phyloP scores from a whole-genome alignment of 345 rosid genomes.

The Mercurialis annua region DNA sequence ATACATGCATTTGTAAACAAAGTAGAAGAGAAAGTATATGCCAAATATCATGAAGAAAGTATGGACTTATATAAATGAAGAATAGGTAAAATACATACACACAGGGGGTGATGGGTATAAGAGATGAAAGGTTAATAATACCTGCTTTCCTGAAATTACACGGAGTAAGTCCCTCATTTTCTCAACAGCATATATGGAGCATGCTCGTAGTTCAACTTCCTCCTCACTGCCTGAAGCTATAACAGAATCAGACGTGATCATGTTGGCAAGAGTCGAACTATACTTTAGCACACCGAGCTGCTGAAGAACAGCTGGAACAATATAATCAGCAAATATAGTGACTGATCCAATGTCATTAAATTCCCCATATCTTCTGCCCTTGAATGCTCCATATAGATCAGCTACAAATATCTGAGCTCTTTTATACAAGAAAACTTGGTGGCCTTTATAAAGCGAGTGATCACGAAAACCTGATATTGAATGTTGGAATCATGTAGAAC shows the following conservation, averaged over 20 bases:
- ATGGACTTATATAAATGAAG: not conserved
- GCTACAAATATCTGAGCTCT: conserved; percentile 83
- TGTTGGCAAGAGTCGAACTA: conserved; percentile 48
- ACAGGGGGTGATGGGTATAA: not conserved
- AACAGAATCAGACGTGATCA: conserved; percentile 43
- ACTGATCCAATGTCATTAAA: conserved; percentile 56
- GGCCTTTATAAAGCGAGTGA: conserved; percentile 73
- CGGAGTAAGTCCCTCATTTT: conserved; percentile 60
- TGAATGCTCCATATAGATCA: conserved; percentile 81
- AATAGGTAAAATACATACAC: not conserved
- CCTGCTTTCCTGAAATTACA: conserved; percentile 63
- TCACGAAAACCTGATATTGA: conserved; percentile 56
- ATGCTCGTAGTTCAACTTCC: conserved; percentile 81
- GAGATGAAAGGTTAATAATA: conserved; percentile 15
- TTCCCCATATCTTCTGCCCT: conserved; percentile 70
- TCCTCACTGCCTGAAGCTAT: conserved; percentile 72
- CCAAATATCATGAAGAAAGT: not conserved
- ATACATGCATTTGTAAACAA: not conserved
- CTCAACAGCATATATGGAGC: conserved; percentile 79
- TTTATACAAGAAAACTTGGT: conserved; percentile 71
- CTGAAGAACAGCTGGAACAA: conserved; percentile 70
- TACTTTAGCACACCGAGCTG: conserved; percentile 75
- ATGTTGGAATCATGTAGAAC: conserved; percentile 11
- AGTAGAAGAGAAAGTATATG: not conserved
- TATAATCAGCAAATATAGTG: conserved; percentile 81